Conservation (phyloP, 176 grass and related monocot genomes). For the Raddia guianensis region DNA sequence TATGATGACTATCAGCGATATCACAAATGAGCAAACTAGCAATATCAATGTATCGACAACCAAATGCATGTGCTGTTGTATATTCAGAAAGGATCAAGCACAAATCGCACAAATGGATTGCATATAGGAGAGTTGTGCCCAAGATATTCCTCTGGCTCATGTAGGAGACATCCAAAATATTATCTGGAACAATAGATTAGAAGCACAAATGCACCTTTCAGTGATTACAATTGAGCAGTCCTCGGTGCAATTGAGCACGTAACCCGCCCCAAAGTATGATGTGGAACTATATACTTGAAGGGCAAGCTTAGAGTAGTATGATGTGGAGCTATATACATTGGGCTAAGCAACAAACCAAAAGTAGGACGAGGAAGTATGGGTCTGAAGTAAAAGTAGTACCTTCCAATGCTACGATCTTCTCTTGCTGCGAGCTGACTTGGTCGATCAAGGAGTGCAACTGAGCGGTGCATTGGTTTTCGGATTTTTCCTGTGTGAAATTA, state of each 20-base stretch:
- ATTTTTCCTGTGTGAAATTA: slow-evolving; percentile 63
- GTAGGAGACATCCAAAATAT: slow-evolving; percentile 28
- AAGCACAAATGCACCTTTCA: background rate
- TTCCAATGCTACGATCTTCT: slow-evolving; percentile 83
- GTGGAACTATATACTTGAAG: background rate
- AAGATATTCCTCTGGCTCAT: background rate
- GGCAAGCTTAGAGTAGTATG: too few relatives aligned
- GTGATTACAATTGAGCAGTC: background rate
- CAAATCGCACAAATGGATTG: background rate
- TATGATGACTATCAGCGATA: too few relatives aligned
- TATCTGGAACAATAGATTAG: background rate
- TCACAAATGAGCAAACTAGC: background rate
- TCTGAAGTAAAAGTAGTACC: slow-evolving; percentile 46
- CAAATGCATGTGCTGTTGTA: slow-evolving; percentile 10
- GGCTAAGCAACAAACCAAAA: background rate
- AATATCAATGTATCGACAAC: background rate
- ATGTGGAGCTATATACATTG: background rate
- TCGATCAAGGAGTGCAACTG: slow-evolving; percentile 79
- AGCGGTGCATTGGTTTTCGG: slow-evolving; percentile 73
- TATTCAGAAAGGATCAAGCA: background rate
- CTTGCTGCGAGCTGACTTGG: slow-evolving; percentile 87
- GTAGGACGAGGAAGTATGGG: background rate
- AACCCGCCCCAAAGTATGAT: background rate
- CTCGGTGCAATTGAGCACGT: background rate
- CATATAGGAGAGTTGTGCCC: background rate